A percentile compares a stretch with the other conserved stretches of the same genome.
phyloP scores from a whole-genome alignment of 2,329 filamentous ascomycete species.

The Ophiostoma himal-ulmi region DNA sequence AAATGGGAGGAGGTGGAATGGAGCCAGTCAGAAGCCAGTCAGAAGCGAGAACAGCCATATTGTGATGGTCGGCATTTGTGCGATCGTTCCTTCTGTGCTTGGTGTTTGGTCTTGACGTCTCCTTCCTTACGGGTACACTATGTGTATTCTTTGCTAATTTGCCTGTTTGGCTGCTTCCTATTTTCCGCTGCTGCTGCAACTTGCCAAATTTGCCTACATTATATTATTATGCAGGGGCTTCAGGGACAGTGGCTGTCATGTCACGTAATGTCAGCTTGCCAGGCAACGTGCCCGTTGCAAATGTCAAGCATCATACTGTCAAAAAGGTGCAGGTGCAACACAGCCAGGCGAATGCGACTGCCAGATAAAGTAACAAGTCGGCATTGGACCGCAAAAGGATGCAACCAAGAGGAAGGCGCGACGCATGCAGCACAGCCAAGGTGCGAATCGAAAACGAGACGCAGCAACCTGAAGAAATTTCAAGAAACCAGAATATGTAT shows the following conservation, averaged over 20 bases:
- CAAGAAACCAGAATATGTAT: not conserved
- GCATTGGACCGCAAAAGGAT: not conserved
- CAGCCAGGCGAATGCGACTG: too few species aligned
- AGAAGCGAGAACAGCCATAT: not conserved
- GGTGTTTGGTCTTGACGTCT: not conserved
- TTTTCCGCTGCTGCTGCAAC: not conserved
- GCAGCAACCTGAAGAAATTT: not conserved
- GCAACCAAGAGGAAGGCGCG: not conserved
- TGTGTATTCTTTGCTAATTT: not conserved
- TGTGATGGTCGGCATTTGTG: not conserved
- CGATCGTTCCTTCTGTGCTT: not conserved
- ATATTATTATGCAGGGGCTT: not conserved
- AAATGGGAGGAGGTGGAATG: not conserved
- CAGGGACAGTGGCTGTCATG: not conserved
- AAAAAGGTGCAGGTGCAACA: not conserved
- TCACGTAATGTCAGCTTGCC: too few species aligned
- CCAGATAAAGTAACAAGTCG: not conserved
- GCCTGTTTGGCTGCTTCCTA: not conserved
- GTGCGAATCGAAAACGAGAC: not conserved
- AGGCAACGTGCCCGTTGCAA: too few species aligned
- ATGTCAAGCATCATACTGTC: not conserved
- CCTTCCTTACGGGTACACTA: not conserved
- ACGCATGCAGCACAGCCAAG: not conserved
- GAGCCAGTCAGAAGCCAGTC: too few species aligned
- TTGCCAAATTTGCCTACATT: conserved; percentile 1